Evolutionary conservation across 129 eudicot genomes (phyloP).

Genomic region (Pulicaria dysenterica): DNA sequence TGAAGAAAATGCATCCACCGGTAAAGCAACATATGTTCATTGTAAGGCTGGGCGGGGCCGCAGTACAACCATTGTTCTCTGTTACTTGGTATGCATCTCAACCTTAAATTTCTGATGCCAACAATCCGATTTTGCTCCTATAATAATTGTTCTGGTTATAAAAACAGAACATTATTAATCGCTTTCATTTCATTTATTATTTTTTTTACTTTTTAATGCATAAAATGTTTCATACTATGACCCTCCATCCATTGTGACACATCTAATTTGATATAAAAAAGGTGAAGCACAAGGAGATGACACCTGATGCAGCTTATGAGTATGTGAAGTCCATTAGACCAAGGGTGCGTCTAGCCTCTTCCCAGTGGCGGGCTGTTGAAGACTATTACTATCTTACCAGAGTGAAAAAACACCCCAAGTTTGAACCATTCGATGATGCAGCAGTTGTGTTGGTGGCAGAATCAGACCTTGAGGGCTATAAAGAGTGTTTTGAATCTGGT

Average conservation of each 20-base stretch:
- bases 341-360: conserved; percentile 69
- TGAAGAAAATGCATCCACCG: conserved; percentile 59
- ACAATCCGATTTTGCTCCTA: background rate
- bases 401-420: conserved; percentile 15
- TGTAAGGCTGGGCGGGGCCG: conserved; percentile 94
- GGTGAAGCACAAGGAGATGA: conserved; percentile 80
- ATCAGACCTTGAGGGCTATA: conserved; percentile 76
- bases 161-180: too few species aligned
- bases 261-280: conserved; percentile 20
- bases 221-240: background rate
- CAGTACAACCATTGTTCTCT: conserved; percentile 78
- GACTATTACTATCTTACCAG: conserved; percentile 42
- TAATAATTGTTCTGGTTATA: background rate
- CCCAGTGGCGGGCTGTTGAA: conserved; percentile 84
- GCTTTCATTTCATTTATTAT: too few species aligned
- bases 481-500: conserved; percentile 41
- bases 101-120: background rate
- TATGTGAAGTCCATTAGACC: conserved; percentile 74
- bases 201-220: background rate
- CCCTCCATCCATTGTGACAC: background rate
- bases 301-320: conserved; percentile 59
- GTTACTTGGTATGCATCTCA: conserved; percentile 63
- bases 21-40: conserved; percentile 81
- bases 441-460: conserved; percentile 59
- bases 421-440: conserved; percentile 62